Conservation (phyloP, 2,329 filamentous ascomycete genomes). For the Diaporthe batatas region DNA sequence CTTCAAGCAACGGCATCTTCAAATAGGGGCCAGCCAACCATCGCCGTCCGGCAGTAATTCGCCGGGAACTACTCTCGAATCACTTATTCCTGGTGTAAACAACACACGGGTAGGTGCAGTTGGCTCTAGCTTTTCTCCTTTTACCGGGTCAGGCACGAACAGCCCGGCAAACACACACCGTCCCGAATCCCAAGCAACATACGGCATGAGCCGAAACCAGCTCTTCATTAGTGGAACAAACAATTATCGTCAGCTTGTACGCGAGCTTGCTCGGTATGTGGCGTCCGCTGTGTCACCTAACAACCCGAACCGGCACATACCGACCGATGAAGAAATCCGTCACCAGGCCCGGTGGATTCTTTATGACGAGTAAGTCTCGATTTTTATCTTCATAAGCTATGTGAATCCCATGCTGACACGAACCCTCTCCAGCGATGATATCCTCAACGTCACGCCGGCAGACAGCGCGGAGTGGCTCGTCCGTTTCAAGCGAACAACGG, state of each 20-base stretch:
- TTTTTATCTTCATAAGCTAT: not conserved
- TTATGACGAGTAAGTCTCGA: slow-evolving; percentile 68
- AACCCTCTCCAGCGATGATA: slow-evolving; percentile 63
- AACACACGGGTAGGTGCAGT: not conserved
- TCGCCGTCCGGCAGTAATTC: slow-evolving; percentile 38
- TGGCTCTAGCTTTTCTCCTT: not conserved
- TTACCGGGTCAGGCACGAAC: slow-evolving; percentile 1
- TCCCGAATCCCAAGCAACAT: slow-evolving; percentile 8
- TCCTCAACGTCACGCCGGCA: slow-evolving; percentile 74
- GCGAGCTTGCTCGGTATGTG: slow-evolving; percentile 67
- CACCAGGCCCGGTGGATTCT: slow-evolving; percentile 74
- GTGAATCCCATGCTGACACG: not conserved
- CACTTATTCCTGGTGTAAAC: not conserved
- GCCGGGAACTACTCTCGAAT: slow-evolving; percentile 35
- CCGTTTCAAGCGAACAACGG: slow-evolving; percentile 71
- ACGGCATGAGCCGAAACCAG: slow-evolving; percentile 43
- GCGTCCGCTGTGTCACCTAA: slow-evolving; percentile 68
- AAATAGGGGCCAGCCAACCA: slow-evolving; percentile 45
- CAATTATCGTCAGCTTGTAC: slow-evolving; percentile 69
- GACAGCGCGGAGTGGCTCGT: slow-evolving; percentile 75
- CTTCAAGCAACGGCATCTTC: slow-evolving; percentile 64
- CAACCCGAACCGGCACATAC: slow-evolving; percentile 71
- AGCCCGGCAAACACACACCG: not conserved
- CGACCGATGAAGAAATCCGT: slow-evolving; percentile 72
- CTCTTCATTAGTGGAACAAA: slow-evolving; percentile 72